Evolutionary conservation across 2,329 filamentous ascomycete genomes (phyloP), one percentile per base, ranked within the genome.

Genomic region (Talaromyces sp.): DNA sequence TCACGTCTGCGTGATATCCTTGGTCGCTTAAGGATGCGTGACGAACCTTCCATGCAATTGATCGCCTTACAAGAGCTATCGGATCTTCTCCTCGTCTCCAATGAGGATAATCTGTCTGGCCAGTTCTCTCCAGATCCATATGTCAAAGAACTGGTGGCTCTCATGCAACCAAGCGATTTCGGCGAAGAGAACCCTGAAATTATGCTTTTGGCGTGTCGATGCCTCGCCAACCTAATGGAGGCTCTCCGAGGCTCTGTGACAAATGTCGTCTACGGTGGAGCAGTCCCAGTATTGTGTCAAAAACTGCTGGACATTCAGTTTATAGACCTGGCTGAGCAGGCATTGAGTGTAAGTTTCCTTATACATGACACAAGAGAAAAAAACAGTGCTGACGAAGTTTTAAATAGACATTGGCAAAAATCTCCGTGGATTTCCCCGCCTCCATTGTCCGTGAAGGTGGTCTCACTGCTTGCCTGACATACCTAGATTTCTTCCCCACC

Each of bases 201-300:
- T 64, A 98, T 98, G 93, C 87, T 99, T 13, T 83, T 98, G 63
- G 93, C 95, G 22, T 99, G 95, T 72, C 90, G 96, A 63, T 98
- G 92, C 75, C 84, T 99, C 69, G 95, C 95, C 63, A 98, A 99
- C 73, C 77, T 99, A 60, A 99, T 99, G 95, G 95, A 99, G 75
- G 96, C 93, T 28, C 80, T 99, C 32, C 93, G 95, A 22, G 88
- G 92, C 36, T 93, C 93, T 61, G 95, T 95, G 55, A 91, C 92
- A 13, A 97, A 96, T 72, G 92, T 99, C 15, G 95, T 98, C 4
- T 98, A 98, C 72, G 93, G 93, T n/a, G 92, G 92, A 56, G 95
- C 95, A 36, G 95, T 99, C 5, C 93, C 95, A 2, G 88, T 99
- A 13, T 81, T 99, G 28, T 98, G 95, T 77, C 91, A 93, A 72